A percentile compares a stretch with the other conserved stretches of the same genome.
phyloP scores from a whole-genome alignment of 257 asterid genomes.

The Cruciata laevipes region DNA sequence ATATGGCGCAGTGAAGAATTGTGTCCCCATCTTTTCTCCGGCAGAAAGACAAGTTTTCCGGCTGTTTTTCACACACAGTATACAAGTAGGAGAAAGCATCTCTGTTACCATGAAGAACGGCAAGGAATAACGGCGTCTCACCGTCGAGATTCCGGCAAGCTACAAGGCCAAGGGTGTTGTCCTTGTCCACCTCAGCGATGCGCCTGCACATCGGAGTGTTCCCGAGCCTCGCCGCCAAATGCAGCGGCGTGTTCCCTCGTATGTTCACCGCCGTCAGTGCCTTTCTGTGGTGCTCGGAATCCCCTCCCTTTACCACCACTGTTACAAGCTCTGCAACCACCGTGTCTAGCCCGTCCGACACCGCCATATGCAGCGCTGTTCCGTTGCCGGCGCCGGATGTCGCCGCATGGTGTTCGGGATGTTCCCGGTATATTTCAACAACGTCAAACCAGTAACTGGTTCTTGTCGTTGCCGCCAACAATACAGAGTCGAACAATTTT shows the following conservation, averaged over 20 bases:
- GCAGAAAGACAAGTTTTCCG: background rate
- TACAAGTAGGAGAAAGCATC: slow-evolving; percentile 21
- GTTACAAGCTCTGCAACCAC: background rate
- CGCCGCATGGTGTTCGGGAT: background rate
- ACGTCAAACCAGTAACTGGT: background rate
- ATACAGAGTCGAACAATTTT: slow-evolving; percentile 12
- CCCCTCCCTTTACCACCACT: background rate
- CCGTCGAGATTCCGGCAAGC: slow-evolving; percentile 17
- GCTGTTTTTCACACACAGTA: background rate
- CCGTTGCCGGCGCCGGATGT: background rate
- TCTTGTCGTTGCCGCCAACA: background rate
- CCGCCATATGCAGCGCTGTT: slow-evolving; percentile 14
- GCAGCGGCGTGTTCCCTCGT: slow-evolving; percentile 12
- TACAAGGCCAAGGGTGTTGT: background rate
- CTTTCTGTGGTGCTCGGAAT: background rate
- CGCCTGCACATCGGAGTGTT: slow-evolving; percentile 1
- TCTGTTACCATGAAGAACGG: slow-evolving; percentile 31
- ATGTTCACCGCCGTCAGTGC: background rate
- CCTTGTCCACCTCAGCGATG: background rate
- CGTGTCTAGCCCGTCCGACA: background rate
- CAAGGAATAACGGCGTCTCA: slow-evolving; percentile 33
- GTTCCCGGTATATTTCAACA: background rate
- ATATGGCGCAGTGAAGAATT: slow-evolving; percentile 14
- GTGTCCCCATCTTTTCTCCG: slow-evolving; percentile 8
- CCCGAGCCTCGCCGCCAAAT: slow-evolving; percentile 9